Evolutionary conservation across 2,329 filamentous ascomycete species (phyloP).

Genomic region (Daldinia eschscholtzii): DNA sequence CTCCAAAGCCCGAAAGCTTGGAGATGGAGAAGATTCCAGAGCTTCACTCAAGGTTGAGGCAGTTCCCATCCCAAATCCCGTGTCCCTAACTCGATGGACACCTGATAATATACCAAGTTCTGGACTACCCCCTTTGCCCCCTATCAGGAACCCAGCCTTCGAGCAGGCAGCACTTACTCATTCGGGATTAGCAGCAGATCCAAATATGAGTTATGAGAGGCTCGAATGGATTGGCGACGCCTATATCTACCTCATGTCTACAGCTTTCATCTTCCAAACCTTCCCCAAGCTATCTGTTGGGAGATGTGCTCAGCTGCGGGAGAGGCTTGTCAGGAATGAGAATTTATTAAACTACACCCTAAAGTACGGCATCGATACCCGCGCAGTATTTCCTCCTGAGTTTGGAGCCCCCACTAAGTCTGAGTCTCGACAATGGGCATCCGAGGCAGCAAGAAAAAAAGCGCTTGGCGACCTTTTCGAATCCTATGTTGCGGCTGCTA

Average conservation of each 20-base stretch:
- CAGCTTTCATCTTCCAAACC: conserved; percentile 79
- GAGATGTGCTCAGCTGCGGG: conserved; percentile 79
- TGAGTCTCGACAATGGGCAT: conserved; percentile 56
- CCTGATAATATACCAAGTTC: conserved; percentile 60
- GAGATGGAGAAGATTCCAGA: conserved; percentile 19
- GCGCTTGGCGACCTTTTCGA: conserved; percentile 90
- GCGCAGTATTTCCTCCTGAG: conserved; percentile 68
- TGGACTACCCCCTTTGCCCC: conserved; percentile 69
- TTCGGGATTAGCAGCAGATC: conserved; percentile 58
- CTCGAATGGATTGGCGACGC: conserved; percentile 92
- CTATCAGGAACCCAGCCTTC: conserved; percentile 69
- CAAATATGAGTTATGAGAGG: conserved; percentile 76
- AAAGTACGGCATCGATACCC: conserved; percentile 77
- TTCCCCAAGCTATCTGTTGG: conserved; percentile 76
- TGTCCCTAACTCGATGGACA: conserved; percentile 62
- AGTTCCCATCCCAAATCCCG: conserved; percentile 44
- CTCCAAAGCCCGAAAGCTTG: conserved; percentile 47
- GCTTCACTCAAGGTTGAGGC: conserved; percentile 21
- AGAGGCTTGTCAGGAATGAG: conserved; percentile 83
- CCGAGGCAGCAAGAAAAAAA: conserved; percentile 72
- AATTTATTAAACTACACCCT: conserved; percentile 78
- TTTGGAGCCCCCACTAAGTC: conserved; percentile 53
- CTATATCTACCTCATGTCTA: conserved; percentile 82
- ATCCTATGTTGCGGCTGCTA: conserved; percentile 84
- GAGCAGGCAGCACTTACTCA: conserved; percentile 77